These are phyloP conservation scores for Rhizophagus prolifer DNA, from an alignment of 192 early-diverging fungal species.

Conservation along the genomic window DNA sequence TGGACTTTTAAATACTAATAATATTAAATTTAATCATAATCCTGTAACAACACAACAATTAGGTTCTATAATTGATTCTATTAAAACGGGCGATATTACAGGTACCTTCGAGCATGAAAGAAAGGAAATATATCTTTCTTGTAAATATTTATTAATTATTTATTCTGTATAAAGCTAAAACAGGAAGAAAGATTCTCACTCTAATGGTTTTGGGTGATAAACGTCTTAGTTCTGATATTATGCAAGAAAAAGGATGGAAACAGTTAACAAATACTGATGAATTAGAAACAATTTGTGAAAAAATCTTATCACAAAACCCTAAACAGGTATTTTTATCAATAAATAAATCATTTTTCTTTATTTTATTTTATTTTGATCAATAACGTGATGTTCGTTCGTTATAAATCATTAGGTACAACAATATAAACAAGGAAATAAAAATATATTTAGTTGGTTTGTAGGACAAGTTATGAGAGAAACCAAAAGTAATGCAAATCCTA, in stretches of 20 bases:
- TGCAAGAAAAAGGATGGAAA: conserved; percentile 61
- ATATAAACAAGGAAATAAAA: conserved; percentile 63
- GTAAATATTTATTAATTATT: neutral
- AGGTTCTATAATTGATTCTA: conserved; percentile 60
- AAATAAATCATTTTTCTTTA: conserved; percentile 1
- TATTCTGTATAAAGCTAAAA: conserved; percentile 35
- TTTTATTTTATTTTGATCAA: neutral
- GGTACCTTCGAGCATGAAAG: conserved; percentile 28
- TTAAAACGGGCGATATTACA: conserved; percentile 58
- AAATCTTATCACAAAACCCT: conserved; percentile 40
- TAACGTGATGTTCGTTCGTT: conserved; percentile 3
- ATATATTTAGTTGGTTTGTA: conserved; percentile 77
- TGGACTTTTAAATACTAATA: conserved; percentile 50
- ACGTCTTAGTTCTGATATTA: conserved; percentile 53
- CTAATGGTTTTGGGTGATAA: conserved; percentile 66
- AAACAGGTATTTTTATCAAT: conserved; percentile 38
- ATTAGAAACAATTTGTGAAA: conserved; percentile 48
- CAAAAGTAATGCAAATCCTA: conserved; percentile 77
- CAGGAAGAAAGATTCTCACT: conserved; percentile 70
- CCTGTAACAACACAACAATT: conserved; percentile 59
- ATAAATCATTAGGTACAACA: conserved; percentile 50
- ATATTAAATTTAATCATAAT: conserved; percentile 44
- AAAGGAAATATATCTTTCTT: no score
- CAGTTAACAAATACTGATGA: conserved; percentile 46
- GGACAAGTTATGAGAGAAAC: conserved; percentile 81